Percentiles rank a stretch among this genome's conserved stretches.
Evolutionary conservation across 805 yeast species (phyloP).

Genomic region (Saitoella complicata): DNA sequence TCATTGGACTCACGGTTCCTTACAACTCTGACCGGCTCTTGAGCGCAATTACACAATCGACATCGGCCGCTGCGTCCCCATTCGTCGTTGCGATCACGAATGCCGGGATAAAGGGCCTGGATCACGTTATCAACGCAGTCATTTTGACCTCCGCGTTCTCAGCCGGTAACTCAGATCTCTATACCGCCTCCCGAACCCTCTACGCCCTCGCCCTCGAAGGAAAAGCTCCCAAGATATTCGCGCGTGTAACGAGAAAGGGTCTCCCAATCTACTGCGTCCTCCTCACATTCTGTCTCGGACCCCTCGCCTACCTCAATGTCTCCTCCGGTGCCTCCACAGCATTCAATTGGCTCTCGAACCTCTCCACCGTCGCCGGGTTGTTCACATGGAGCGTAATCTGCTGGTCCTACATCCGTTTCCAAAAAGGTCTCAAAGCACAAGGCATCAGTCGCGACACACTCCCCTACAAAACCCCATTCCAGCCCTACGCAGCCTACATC

Average conservation of each 20-base stretch:
- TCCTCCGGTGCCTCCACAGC: conserved; percentile 4
- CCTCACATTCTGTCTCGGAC: conserved; percentile 32
- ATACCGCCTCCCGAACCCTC: conserved; percentile 52
- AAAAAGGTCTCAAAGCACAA: conserved; percentile 50
- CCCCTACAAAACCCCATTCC: conserved; percentile 54
- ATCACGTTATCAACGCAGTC: conserved; percentile 55
- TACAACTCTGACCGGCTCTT: conserved; percentile 35
- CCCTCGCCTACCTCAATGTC: conserved; percentile 35
- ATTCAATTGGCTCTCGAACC: conserved; percentile 14
- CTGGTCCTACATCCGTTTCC: conserved; percentile 45
- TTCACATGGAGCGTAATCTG: conserved; percentile 69
- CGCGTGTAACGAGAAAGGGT: conserved; percentile 61
- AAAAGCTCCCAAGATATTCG: conserved; percentile 42
- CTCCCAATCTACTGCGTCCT: conserved; percentile 58
- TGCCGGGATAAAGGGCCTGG: conserved; percentile 51
- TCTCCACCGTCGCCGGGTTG: conserved; percentile 35
- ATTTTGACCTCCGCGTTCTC: conserved; percentile 53
- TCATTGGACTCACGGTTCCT: conserved; percentile 60
- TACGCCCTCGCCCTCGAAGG: conserved; percentile 53
- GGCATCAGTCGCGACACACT: conserved; percentile 46
- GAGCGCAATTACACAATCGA: conserved; percentile 27
- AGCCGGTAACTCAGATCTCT: conserved; percentile 59
- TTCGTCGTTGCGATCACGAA: conserved; percentile 55
- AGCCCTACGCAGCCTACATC: conserved; percentile 49
- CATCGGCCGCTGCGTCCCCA: conserved; percentile 54